Conservation (phyloP, 1,284 basidiomycete species). For the Sanghuangporus sanghuang region DNA sequence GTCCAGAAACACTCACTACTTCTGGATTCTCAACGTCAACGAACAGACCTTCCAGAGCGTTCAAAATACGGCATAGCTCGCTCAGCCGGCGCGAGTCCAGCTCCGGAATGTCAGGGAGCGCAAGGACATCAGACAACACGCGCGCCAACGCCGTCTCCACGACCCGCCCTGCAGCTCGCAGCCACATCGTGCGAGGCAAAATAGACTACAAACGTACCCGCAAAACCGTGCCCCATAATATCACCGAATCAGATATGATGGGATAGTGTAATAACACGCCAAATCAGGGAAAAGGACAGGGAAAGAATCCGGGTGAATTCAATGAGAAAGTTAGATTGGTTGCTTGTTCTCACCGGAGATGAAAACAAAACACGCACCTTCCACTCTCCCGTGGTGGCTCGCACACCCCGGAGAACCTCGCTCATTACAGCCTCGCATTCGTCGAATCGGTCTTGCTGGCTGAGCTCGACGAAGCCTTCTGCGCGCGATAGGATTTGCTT, state of each 20-base stretch:
- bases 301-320: not conserved
- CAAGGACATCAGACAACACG: constrained; percentile 73
- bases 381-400: constrained; percentile 60
- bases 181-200: constrained; percentile 61
- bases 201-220: constrained; percentile 35
- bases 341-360: not conserved
- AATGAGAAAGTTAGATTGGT: not conserved
- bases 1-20: constrained; percentile 36
- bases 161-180: constrained; percentile 67
- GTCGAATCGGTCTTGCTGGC: constrained; percentile 72
- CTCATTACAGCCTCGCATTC: constrained; percentile 72
- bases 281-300: not conserved
- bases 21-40: constrained; percentile 46
- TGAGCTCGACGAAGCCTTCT: constrained; percentile 68
- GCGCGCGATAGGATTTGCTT: constrained; percentile 53
- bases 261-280: not conserved
- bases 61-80: constrained; percentile 75
- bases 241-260: not conserved
- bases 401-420: constrained; percentile 63
- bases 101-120: constrained; percentile 86
- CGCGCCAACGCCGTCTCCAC: constrained; percentile 68
- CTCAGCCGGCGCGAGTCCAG: constrained; percentile 82
- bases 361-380: constrained; percentile 49
- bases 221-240: not conserved
- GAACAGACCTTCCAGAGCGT: constrained; percentile 78